Evolutionary conservation across 2,329 filamentous ascomycete genomes (phyloP), one percentile per base, ranked within the genome.

Genomic region (Paecilomyces dactylethromorphus): DNA sequence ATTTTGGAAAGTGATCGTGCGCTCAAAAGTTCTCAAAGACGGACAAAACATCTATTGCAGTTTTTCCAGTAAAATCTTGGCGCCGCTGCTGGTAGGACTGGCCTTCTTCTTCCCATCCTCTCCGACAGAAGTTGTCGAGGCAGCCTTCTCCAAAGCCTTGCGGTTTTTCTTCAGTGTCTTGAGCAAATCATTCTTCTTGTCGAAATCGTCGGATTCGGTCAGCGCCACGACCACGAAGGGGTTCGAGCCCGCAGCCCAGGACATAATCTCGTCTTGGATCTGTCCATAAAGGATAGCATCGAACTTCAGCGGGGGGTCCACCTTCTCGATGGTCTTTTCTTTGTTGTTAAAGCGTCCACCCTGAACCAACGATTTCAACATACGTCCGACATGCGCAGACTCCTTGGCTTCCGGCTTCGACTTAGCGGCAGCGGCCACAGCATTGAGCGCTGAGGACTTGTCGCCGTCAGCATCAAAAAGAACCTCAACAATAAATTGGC

Each of bases 361-460:
- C 57, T 91, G 88, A 24, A 97, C 92, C 7, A 99, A 83, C 0
- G 89, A 89, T 79, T 96, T 97, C 68, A 97, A 83, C 87, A 97
- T 89, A 60, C 91, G 88, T 15, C 90, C 91, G 49, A 86, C 89
- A 26, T 79, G 81, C 8, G 88, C 85, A 3, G 83, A 82, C 55
- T 83, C 78, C n/a, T 88, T 85, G 58, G 89, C 75, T 57, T 79
- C 72, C 7, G 71, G 66, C 51, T 74, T 69, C 26, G 71, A 74
- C 56, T 80, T 76, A 15, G 74, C 76, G 18, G 73, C 72, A 13
- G 76, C 71, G 0, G 84, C 84, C 15, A 88, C 77, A 12, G 92
- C 90, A 55, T 84, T 74, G 53, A 96, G 79, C 1, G 92, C 92
- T 31, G 82, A 78, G n/a, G 80, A 78, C 77, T 93, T 93, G 71